Evolutionary conservation across 2,329 filamentous ascomycete genomes (phyloP).

Genomic region (Botrytis deweyae): DNA sequence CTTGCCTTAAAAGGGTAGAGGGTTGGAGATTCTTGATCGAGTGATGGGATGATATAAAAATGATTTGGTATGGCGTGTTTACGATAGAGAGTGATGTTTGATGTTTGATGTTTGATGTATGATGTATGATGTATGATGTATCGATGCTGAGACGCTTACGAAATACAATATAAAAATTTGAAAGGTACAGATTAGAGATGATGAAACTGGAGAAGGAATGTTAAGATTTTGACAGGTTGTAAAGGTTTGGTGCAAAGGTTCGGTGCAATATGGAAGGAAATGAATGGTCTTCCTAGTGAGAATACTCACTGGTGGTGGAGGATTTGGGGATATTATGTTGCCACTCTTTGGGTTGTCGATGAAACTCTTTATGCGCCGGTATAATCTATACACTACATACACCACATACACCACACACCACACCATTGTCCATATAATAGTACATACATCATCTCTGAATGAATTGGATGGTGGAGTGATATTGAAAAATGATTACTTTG

Average conservation of each 20-base stretch:
- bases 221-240: background rate
- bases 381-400: background rate
- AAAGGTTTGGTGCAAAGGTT: background rate
- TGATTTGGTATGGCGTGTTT: slow-evolving; percentile 13
- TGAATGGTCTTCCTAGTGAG: background rate
- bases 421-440: background rate
- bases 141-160: background rate
- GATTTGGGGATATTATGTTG: background rate
- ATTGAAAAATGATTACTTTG: background rate
- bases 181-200: background rate
- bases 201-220: background rate
- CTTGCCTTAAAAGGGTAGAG: background rate
- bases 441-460: background rate
- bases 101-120: background rate
- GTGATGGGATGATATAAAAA: slow-evolving; percentile 7
- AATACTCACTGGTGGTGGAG: background rate
- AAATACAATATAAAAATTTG: background rate
- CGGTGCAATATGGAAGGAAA: background rate
- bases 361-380: slow-evolving; percentile 18
- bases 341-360: slow-evolving; percentile 1
- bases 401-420: background rate
- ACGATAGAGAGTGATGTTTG: background rate
- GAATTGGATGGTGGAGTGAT: background rate
- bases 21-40: background rate
- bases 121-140: background rate